phyloP scores from a whole-genome alignment of 2,329 filamentous ascomycete species.

The Fusarium miscanthi region DNA sequence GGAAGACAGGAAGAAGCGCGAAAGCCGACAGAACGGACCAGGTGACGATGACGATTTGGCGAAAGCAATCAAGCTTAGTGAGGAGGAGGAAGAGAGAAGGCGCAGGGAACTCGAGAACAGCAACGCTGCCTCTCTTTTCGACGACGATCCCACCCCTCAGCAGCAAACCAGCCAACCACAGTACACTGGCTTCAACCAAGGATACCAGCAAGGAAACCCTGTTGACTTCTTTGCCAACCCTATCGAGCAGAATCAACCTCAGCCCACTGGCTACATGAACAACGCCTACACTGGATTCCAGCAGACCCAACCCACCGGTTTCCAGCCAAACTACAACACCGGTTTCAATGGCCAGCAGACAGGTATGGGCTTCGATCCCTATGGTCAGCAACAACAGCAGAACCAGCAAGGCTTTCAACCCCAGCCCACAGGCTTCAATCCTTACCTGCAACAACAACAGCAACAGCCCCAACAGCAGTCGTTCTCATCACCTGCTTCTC shows the following conservation, averaged over 20 bases:
- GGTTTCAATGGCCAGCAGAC: constrained; percentile 73
- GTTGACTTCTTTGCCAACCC: constrained; percentile 99
- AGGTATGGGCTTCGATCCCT: constrained; percentile 77
- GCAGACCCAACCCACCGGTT: constrained; percentile 61
- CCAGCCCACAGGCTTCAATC: constrained; percentile 66
- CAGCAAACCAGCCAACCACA: constrained; percentile 71
- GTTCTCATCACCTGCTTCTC: constrained; percentile 55
- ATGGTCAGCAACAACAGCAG: constrained; percentile 57
- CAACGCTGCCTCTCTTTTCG: constrained; percentile 89
- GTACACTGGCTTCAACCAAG: constrained; percentile 92
- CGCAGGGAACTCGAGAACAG: constrained; percentile 86
- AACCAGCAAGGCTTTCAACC: constrained; percentile 59
- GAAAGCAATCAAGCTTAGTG: constrained; percentile 94
- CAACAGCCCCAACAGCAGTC: constrained; percentile 55
- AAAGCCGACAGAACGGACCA: constrained; percentile 65
- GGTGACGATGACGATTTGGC: constrained; percentile 87
- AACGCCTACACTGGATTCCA: constrained; percentile 67
- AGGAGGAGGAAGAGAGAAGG: constrained; percentile 91
- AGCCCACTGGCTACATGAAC: constrained; percentile 79
- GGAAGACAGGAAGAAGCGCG: constrained; percentile 82
- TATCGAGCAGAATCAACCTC: constrained; percentile 79
- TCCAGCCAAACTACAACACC: constrained; percentile 70
- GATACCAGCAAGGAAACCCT: constrained; percentile 94
- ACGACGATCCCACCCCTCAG: constrained; percentile 73
- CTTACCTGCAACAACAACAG: constrained; percentile 56